These are phyloP conservation scores for Pseudomassariella vexata DNA, from an alignment of 2,329 filamentous ascomycete species.

Conservation along the genomic window DNA sequence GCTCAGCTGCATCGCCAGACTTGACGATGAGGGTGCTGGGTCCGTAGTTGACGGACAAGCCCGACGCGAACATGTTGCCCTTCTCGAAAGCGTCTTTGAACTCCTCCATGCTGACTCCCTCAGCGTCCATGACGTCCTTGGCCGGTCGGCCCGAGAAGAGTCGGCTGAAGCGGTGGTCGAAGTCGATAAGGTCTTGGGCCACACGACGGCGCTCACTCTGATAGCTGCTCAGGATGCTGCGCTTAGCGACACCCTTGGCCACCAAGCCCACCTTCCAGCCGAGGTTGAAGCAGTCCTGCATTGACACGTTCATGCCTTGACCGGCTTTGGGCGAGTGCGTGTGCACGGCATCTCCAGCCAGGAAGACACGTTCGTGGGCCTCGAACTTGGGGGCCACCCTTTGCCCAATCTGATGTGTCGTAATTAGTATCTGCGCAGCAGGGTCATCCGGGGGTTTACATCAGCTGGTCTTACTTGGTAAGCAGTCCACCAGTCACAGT, in stretches of 20 bases:
- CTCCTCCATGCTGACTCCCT: constrained; percentile 55
- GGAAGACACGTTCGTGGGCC: constrained; percentile 54
- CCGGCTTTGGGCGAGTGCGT: constrained; percentile 55
- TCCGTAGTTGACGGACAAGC: constrained; percentile 51
- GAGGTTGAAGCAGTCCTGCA: constrained; percentile 7
- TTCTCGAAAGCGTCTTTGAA: constrained; percentile 58
- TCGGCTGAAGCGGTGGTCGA: constrained; percentile 52
- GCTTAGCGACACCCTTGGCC: constrained; percentile 35
- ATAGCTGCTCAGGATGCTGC: constrained; percentile 42
- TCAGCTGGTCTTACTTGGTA: too few relatives aligned
- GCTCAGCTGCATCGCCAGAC: constrained; percentile 31
- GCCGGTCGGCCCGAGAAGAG: constrained; percentile 53
- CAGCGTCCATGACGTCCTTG: constrained; percentile 53
- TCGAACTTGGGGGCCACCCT: constrained; percentile 54
- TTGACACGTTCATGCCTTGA: constrained; percentile 61
- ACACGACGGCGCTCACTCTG: constrained; percentile 49
- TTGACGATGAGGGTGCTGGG: constrained; percentile 51
- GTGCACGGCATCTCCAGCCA: constrained; percentile 62
- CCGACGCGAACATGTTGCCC: constrained; percentile 54
- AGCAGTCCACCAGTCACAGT: constrained; percentile 62
- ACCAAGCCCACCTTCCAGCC: constrained; percentile 40
- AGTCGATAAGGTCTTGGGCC: constrained; percentile 60
- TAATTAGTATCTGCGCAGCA: neutral
- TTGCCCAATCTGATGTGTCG: constrained; percentile 58
- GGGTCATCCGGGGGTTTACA: too few relatives aligned